Evolutionary conservation across 75 land plant species (phyloP).

Genomic region (Isoetes taiwanensis): DNA sequence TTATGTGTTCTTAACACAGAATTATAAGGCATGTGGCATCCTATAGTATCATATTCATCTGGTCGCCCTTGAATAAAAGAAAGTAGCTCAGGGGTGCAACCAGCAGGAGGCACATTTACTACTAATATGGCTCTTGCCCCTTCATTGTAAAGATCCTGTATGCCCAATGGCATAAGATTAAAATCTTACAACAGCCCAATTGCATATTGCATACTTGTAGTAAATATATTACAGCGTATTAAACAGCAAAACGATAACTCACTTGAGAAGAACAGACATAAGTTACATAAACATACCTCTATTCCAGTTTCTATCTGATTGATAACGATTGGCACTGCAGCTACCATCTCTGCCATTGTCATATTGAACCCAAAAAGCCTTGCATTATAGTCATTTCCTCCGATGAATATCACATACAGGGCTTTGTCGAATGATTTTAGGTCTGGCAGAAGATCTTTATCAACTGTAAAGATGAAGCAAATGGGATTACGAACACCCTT

Average conservation of each 20-base stretch:
- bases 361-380: slow-evolving; percentile 7
- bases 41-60: slow-evolving; percentile 4
- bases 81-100: slow-evolving; percentile 10
- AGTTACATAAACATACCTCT: slow-evolving; percentile 5
- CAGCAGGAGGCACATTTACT: slow-evolving; percentile 13
- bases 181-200: too few species aligned
- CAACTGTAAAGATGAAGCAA: background rate
- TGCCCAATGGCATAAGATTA: too few species aligned
- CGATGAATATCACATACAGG: slow-evolving; percentile 8
- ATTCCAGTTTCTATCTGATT: background rate
- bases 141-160: background rate
- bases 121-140: background rate
- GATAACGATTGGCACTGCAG: slow-evolving; percentile 1
- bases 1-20: slow-evolving; percentile 6
- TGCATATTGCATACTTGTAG: too few species aligned
- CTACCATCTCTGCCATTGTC: slow-evolving; percentile 4
- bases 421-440: slow-evolving; percentile 11
- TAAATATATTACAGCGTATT: background rate
- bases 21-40: slow-evolving; percentile 9
- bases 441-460: slow-evolving; percentile 4
- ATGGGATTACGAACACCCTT: background rate
- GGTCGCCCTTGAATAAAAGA: background rate
- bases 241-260: slow-evolving; percentile 3
- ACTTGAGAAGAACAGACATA: background rate
- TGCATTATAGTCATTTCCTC: slow-evolving; percentile 18